Base-by-base conservation (phyloP, 106 monocot species). In the Agapanthus africanus region DNA sequence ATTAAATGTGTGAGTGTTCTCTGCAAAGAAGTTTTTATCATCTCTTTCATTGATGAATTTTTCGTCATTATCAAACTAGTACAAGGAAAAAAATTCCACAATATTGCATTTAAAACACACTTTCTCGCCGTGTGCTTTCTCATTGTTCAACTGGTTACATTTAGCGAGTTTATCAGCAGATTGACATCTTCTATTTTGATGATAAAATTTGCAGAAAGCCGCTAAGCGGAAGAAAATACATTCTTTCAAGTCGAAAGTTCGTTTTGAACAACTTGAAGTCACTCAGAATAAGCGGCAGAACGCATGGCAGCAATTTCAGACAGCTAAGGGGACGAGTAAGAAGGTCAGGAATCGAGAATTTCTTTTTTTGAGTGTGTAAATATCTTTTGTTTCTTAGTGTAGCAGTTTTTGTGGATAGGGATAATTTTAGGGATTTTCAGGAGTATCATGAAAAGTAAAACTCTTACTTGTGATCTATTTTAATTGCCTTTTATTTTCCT, bases 221-320 rank as follows among this genome's bases (percentile, higher is more conserved):
- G 72, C 92, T 23, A 97, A 97, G 39, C 83, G 80, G 18, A 97
- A 97, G 80, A 97, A 97, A 63, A 97, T 97, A 74, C 97, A 97
- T 82, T 82, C 97, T 50, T 97, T 97, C 77, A 97, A 97, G 80
- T 97, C 97, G 47, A 97, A 97, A 72, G 84, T 82, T 42, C 81
- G 97, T 22, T 57, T 86, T 71, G 97, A 97, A 63, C 79, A 97
- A 75, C 70, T 89, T 47, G 97, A 97, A 80, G 87, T 87, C 69
- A 82, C 77, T 34, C 97, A 97, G 54, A 97, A 97, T 63, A 97
- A 97, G 77, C 78, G 91, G 41, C 92, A 92, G 66, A 97, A 97
- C 78, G 89, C 97, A 16, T 97, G 97, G 97, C 97, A 97, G 42
- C 92, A 97, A 70, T 97, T 97, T 59, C 97, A 97, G 64, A 82